Base-by-base conservation (phyloP, 768 basidiomycete species). In the Mycena alexandri region DNA sequence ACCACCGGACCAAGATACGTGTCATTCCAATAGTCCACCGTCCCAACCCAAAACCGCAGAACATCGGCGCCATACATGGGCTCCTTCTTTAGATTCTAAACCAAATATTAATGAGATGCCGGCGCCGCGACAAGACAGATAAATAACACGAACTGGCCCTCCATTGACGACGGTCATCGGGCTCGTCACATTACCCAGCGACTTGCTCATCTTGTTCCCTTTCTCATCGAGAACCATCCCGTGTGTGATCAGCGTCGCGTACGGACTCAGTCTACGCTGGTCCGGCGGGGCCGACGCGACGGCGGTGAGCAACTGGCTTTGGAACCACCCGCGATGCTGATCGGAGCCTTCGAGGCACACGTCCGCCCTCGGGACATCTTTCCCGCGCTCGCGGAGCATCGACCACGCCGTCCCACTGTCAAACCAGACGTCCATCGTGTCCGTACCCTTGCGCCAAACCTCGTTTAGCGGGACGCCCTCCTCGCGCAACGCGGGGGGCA, bases 341-440 rank as follows among this genome's bases (percentile, higher is more conserved):
- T 99, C 97, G 1, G 93, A 93, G 16, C 98, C 98, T 74, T 99
- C 97, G 33, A 99, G 80, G 75, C 94, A 97, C 33, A 98, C 84
- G 73, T 99, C 96, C 1, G 96, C 93, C 47, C 59, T 44, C 83
- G 80, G 57, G 85, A 81, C 34, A 75, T 79, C 69, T 6, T 51
- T 24, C 81, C 75, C 50, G 63, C 73, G 38, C 57, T 80, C 80
- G 8, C 73, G 70, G 19, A 97, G 80, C 83, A 94, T 86, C 2
- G 94, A 90, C 97, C 97, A 99, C 5, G 96, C 93, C 3, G 93
- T 90, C 5, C 97, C 97, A 72, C 94, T 96, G 79, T 99, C 97
- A 72, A 98, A 99, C 97, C 97, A 99, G 17, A 99, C 97, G 77
- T 99, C 97, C 90, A 99, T 95, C 3, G 97, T 99, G 76, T 99